Conservation (phyloP, 2,329 filamentous ascomycete genomes). For the Claviceps pusilla region DNA sequence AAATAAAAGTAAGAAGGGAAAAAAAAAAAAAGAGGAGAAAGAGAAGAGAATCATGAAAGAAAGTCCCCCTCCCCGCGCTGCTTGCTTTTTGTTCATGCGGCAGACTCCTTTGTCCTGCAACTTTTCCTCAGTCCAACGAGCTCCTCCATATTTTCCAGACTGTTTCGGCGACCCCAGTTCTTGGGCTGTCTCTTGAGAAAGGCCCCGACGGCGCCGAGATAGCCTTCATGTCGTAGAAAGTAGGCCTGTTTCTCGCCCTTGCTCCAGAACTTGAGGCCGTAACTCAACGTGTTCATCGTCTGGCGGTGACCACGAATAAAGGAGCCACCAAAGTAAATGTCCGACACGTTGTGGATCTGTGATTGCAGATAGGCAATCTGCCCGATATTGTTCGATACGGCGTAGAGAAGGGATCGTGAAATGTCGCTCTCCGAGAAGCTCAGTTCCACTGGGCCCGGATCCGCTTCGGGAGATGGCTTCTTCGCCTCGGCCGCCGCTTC, state of each 20-base stretch:
- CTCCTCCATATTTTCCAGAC: conserved; percentile 42
- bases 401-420: conserved; percentile 79
- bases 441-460: conserved; percentile 21
- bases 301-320: conserved; percentile 94
- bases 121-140: conserved; percentile 16
- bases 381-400: conserved; percentile 94
- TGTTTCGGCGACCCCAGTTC: conserved; percentile 80
- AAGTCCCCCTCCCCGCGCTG: background rate
- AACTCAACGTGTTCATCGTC: conserved; percentile 94
- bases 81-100: background rate
- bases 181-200: conserved; percentile 82
- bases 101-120: conserved; percentile 4
- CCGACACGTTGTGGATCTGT: conserved; percentile 76
- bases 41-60: too few relatives aligned
- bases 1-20: too few relatives aligned
- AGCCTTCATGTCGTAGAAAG: conserved; percentile 89
- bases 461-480: conserved; percentile 37
- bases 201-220: conserved; percentile 82
- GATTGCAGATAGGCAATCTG: conserved; percentile 97
- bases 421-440: conserved; percentile 70
- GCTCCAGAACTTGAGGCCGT: conserved; percentile 96
- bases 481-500: conserved; percentile 65
- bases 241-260: conserved; percentile 89
- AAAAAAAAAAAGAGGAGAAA: too few relatives aligned
- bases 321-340: conserved; percentile 94